These are phyloP conservation scores for Boletus rex-veris DNA, from an alignment of 768 basidiomycete genomes.

Conservation along the genomic window DNA sequence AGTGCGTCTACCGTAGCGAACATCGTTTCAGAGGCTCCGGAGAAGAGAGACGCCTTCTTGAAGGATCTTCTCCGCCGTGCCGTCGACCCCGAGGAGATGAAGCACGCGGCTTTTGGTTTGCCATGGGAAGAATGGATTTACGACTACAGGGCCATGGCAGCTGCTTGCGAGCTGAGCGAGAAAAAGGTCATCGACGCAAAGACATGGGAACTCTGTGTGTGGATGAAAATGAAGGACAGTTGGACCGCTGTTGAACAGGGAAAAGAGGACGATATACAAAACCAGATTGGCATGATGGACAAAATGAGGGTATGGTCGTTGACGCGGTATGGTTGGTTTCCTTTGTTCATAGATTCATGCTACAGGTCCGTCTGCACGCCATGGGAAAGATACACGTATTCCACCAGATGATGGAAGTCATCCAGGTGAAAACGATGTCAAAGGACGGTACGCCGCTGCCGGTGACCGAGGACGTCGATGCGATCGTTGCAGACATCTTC, in stretches of 20 bases:
- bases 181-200: slow-evolving; percentile 18
- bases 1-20: slow-evolving; percentile 25
- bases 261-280: slow-evolving; percentile 17
- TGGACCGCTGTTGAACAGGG: slow-evolving; percentile 31
- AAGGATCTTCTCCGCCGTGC: slow-evolving; percentile 28
- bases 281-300: slow-evolving; percentile 29
- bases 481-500: slow-evolving; percentile 32
- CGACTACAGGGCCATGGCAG: slow-evolving; percentile 29
- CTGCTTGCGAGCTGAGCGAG: slow-evolving; percentile 21
- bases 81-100: slow-evolving; percentile 30
- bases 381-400: slow-evolving; percentile 33
- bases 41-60: slow-evolving; percentile 25
- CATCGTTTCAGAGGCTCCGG: slow-evolving; percentile 21
- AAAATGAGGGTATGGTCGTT: slow-evolving; percentile 23
- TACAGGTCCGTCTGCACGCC: slow-evolving; percentile 24
- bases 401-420: slow-evolving; percentile 32
- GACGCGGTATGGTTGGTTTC: neutral
- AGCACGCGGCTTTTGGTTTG: slow-evolving; percentile 20
- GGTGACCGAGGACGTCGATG: slow-evolving; percentile 30
- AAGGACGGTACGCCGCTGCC: slow-evolving; percentile 20
- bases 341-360: neutral
- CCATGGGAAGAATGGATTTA: slow-evolving; percentile 35
- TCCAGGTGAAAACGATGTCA: slow-evolving; percentile 30
- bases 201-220: slow-evolving; percentile 31
- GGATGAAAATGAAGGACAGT: slow-evolving; percentile 30